phyloP scores from a whole-genome alignment of 306 rosid genomes.

The Trifolium dubium region DNA sequence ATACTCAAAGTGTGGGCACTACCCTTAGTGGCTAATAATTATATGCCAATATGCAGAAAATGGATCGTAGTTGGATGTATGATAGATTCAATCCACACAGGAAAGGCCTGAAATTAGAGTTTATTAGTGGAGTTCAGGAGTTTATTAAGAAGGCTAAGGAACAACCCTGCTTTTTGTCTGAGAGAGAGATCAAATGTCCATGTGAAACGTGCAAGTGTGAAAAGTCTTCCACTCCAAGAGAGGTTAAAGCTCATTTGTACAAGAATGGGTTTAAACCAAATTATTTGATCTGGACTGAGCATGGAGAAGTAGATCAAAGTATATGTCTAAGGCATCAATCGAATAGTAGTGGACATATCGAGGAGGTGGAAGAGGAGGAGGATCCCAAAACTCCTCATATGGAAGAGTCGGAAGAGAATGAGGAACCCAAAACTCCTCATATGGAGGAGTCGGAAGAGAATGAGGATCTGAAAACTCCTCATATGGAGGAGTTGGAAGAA shows the following conservation, averaged over 20 bases:
- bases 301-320: conserved; percentile 10
- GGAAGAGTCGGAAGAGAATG: neutral
- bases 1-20: neutral
- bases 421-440: conserved; percentile 7
- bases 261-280: conserved; percentile 19
- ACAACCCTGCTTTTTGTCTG: conserved; percentile 13
- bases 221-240: neutral
- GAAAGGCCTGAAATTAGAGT: conserved; percentile 2
- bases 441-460: conserved; percentile 9
- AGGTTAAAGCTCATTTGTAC: conserved; percentile 15
- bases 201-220: conserved; percentile 5
- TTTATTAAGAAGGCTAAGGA: conserved; percentile 28
- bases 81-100: conserved; percentile 1
- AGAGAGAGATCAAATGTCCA: conserved; percentile 2
- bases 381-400: conserved; percentile 11
- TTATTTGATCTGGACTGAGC: conserved; percentile 20
- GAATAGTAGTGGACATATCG: neutral
- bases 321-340: neutral
- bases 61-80: conserved; percentile 28
- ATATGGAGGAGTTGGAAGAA: neutral
- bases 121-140: conserved; percentile 8
- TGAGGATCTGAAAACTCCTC: neutral
- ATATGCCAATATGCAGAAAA: conserved; percentile 8
- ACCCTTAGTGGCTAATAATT: neutral
- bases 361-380: neutral